Base-by-base conservation (phyloP, 2,329 filamentous ascomycete species). In the Emmonsia crescens region DNA sequence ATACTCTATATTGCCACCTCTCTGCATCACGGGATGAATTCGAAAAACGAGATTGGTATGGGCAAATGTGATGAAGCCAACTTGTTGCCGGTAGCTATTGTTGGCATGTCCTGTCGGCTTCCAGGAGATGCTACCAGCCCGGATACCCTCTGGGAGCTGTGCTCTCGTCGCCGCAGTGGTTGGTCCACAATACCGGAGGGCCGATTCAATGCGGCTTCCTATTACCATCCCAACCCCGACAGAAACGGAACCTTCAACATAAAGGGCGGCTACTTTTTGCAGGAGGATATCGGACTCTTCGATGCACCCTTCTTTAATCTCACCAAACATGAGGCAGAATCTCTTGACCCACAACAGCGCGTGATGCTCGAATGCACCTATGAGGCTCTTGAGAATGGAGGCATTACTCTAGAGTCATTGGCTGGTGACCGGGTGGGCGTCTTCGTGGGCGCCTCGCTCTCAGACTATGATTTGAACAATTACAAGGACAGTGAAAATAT, bases 281-380 rank as follows among this genome's bases (percentile, higher is more conserved):
- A 46, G n/a, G 31, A 42, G n/a, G 56, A 58, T 31, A 31, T 58
- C 16, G 86, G 86, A 56, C 76, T 85, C 56, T 90, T 90, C 68
- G 88, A 91, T 68, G 83, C 86, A 16, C 80, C 83, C 0, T 90
- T 91, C 75, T 90, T 90, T 80, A 88, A 88, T 72, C 90, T 91
- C 84, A 89, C 86, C 40, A 86, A 87, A 3, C 82, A 86, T 65
- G 87, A 90, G 73, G 88, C 87, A 24, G 81, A 82, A 58, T 85
- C 89, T 71, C 89, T 86, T 1, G 88, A 91, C 71, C 88, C 71
- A 0, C 61, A 63, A 60, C 70, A 73, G 38, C 62, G 72, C 3
- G 57, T 73, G 1, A 85, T 86, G 1, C 74, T 92, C n/a, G 81
- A 85, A 4, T 89, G 87, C 1, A 86, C 87, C 0, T 91, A 89